These are phyloP conservation scores for Acidiella bohemica DNA, from an alignment of 495 filamentous ascomycete genomes.

Conservation along the genomic window DNA sequence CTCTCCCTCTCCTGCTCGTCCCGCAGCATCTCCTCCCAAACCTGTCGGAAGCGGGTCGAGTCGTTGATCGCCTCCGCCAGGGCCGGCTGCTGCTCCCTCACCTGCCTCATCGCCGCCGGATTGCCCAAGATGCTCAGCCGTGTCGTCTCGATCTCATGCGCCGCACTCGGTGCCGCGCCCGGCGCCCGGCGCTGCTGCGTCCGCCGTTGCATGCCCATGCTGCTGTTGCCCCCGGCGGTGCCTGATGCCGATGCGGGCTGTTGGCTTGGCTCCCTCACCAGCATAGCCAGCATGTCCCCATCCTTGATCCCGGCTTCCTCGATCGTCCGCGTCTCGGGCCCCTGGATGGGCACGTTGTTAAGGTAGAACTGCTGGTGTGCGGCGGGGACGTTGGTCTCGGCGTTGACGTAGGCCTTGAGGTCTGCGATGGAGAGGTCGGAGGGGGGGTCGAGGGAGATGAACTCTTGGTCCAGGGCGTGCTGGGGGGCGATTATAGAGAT, in stretches of 20 bases:
- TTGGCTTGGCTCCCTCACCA: conserved; percentile 34
- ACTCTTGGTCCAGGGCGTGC: conserved; percentile 54
- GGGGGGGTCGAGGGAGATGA: conserved; percentile 72
- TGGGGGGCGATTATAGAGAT: conserved; percentile 66
- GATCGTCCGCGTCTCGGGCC: conserved; percentile 67
- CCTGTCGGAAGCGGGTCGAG: conserved; percentile 56
- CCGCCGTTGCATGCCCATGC: conserved; percentile 21
- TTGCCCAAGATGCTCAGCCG: conserved; percentile 70
- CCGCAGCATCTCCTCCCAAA: conserved; percentile 49
- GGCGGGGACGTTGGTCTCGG: conserved; percentile 45
- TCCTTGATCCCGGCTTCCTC: conserved; percentile 69
- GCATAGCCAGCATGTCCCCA: conserved; percentile 84
- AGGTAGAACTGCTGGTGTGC: conserved; percentile 65
- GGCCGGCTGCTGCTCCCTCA: conserved; percentile 56
- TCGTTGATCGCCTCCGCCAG: conserved; percentile 69
- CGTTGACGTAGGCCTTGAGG: conserved; percentile 70
- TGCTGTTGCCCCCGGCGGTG: conserved; percentile 3
- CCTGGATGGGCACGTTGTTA: conserved; percentile 68
- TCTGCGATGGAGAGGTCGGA: conserved; percentile 72
- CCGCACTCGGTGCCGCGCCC: neutral
- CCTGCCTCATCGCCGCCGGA: conserved; percentile 52
- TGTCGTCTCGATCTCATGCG: conserved; percentile 62
- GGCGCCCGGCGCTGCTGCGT: conserved; percentile 21
- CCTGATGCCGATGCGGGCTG: no score
- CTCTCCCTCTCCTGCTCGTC: conserved; percentile 55